These are phyloP conservation scores for Colletotrichum euphorbiae DNA, from an alignment of 2,329 filamentous ascomycete genomes.

Conservation along the genomic window DNA sequence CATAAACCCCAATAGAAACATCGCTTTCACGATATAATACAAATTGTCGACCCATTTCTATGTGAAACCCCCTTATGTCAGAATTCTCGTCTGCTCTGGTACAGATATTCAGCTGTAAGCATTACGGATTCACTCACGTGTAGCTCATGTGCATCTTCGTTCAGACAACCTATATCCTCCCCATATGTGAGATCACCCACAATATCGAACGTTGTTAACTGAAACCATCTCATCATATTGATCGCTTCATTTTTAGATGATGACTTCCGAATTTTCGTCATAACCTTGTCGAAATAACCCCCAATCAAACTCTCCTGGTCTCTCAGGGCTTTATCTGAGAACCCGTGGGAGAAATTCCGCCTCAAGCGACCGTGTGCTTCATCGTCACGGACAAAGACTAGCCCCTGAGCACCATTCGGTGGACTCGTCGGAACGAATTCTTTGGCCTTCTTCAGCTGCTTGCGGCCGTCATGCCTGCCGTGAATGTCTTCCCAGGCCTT, in stretches of 20 bases:
- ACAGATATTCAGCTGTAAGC: not conserved
- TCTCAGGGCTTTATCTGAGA: conserved; percentile 45
- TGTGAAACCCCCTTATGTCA: too few species aligned
- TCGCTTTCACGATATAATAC: conserved; percentile 24
- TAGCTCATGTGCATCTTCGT: conserved; percentile 30
- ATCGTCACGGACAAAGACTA: conserved; percentile 17
- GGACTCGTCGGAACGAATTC: conserved; percentile 22
- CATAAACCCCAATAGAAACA: conserved; percentile 26
- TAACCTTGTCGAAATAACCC: conserved; percentile 44
- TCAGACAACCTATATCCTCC: conserved; percentile 38
- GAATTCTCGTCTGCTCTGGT: not conserved
- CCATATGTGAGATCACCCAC: conserved; percentile 40
- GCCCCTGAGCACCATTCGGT: conserved; percentile 9
- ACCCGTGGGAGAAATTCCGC: conserved; percentile 45
- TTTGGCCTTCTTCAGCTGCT: conserved; percentile 19
- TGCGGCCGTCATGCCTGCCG: conserved; percentile 10
- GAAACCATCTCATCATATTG: conserved; percentile 41
- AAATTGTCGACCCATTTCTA: conserved; percentile 27
- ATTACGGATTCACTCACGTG: not conserved
- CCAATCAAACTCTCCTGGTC: conserved; percentile 46
- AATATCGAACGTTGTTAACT: conserved; percentile 35
- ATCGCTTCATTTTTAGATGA: conserved; percentile 12
- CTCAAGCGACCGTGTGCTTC: conserved; percentile 31
- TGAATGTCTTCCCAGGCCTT: conserved; percentile 20
- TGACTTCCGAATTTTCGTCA: conserved; percentile 32